These are phyloP conservation scores for Euclidium syriacum DNA, from an alignment of 345 rosid species.

Conservation along the genomic window DNA sequence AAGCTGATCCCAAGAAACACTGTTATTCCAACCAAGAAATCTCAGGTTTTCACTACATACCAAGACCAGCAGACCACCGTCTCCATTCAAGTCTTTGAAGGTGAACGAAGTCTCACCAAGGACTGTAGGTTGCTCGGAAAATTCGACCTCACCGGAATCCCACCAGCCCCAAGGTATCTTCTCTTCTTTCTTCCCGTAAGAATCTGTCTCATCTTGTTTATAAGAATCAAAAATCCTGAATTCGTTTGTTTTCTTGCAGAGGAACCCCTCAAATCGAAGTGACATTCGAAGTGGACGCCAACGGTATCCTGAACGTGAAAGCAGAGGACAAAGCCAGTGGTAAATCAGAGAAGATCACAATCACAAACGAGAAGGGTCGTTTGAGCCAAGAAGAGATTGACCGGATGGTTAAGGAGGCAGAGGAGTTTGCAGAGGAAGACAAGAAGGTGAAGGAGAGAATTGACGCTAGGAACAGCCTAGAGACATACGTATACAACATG, in stretches of 20 bases:
- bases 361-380: constrained; percentile 30
- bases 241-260: constrained; percentile 1
- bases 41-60: constrained; percentile 35
- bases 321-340: constrained; percentile 38
- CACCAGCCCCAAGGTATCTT: constrained; percentile 36
- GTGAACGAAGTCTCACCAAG: constrained; percentile 38
- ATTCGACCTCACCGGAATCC: constrained; percentile 33
- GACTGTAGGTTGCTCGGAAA: constrained; percentile 36
- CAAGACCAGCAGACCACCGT: constrained; percentile 34
- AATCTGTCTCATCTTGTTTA: too few species aligned
- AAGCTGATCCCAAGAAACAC: constrained; percentile 33
- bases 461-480: constrained; percentile 83
- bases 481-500: constrained; percentile 90
- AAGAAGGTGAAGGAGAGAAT: constrained; percentile 44
- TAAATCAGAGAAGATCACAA: constrained; percentile 31
- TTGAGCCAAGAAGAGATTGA: constrained; percentile 31
- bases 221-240: too few species aligned
- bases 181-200: not conserved
- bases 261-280: constrained; percentile 36
- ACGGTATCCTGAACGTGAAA: constrained; percentile 31
- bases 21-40: constrained; percentile 32
- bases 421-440: constrained; percentile 35
- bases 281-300: constrained; percentile 36
- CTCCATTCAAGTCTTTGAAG: constrained; percentile 36
- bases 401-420: constrained; percentile 32